Evolutionary conservation across 495 filamentous ascomycete genomes (phyloP).

Genomic region (Cryomyces antarcticus): DNA sequence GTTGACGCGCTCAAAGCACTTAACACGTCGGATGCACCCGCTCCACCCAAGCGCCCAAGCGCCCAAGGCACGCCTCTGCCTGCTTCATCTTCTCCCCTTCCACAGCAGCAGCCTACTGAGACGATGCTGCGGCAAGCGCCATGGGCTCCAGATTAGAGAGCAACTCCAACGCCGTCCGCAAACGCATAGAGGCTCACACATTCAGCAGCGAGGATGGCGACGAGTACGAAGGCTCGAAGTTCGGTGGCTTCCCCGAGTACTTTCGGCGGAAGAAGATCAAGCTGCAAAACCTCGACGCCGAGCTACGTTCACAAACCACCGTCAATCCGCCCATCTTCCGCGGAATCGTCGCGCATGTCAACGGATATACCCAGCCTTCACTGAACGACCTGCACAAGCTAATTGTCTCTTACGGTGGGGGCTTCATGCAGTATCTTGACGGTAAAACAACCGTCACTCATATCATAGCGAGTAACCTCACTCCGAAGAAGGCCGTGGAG

Average conservation of each 20-base stretch:
- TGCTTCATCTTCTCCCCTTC: too few species aligned
- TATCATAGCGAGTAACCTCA: constrained; percentile 76
- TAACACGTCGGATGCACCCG: too few species aligned
- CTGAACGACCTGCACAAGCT: constrained; percentile 69
- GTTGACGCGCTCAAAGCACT: too few species aligned
- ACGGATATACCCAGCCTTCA: constrained; percentile 84
- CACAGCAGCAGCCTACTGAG: not conserved
- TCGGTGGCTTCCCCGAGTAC: constrained; percentile 78
- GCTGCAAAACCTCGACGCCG: constrained; percentile 75
- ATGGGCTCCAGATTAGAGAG: constrained; percentile 69
- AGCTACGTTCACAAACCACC: constrained; percentile 43
- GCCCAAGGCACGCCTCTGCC: too few species aligned
- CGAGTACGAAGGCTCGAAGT: constrained; percentile 72
- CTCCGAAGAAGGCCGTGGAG: constrained; percentile 78
- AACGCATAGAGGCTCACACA: constrained; percentile 57
- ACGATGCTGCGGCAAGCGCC: constrained; percentile 6
- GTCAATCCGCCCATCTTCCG: constrained; percentile 73
- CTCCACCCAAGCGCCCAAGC: too few species aligned
- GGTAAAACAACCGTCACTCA: constrained; percentile 86
- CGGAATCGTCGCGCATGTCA: constrained; percentile 72
- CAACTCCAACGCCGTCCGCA: constrained; percentile 58
- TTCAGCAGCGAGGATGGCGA: constrained; percentile 61
- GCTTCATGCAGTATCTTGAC: constrained; percentile 87
- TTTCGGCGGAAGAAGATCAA: constrained; percentile 90
- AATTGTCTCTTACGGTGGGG: constrained; percentile 77